These are phyloP conservation scores for Teunomyces pallodes DNA, from an alignment of 805 yeast genomes.

Conservation along the genomic window DNA sequence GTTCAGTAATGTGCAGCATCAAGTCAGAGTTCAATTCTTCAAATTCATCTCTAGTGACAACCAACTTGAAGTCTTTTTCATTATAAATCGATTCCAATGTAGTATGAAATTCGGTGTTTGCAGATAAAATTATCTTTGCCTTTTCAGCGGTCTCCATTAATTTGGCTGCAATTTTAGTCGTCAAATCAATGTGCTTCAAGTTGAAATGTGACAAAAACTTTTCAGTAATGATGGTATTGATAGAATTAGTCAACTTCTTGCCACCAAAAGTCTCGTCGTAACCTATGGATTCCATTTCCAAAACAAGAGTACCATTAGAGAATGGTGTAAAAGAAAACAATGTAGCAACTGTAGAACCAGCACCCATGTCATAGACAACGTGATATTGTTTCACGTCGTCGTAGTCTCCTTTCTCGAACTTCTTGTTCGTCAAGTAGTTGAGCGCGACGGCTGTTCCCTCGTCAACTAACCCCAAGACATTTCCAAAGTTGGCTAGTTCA, in stretches of 20 bases:
- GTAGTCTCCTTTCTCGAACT: conserved; percentile 32
- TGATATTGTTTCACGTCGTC: conserved; percentile 50
- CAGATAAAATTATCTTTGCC: conserved; percentile 82
- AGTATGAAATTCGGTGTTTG: conserved; percentile 75
- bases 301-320: conserved; percentile 38
- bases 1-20: conserved; percentile 46
- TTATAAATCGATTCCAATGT: conserved; percentile 71
- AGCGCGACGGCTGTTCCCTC: conserved; percentile 93
- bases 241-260: conserved; percentile 60
- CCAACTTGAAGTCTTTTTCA: conserved; percentile 70
- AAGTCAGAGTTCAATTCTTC: conserved; percentile 55
- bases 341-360: conserved; percentile 87
- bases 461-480: conserved; percentile 68
- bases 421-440: conserved; percentile 65
- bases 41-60: conserved; percentile 75
- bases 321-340: conserved; percentile 60
- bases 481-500: conserved; percentile 58
- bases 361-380: conserved; percentile 86
- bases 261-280: conserved; percentile 74
- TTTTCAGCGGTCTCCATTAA: conserved; percentile 84
- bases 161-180: conserved; percentile 59
- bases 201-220: conserved; percentile 49
- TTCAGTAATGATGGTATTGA: conserved; percentile 58
- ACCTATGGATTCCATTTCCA: conserved; percentile 73
- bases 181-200: conserved; percentile 36